These are phyloP conservation scores for Eutrema heterophyllum DNA, from an alignment of 345 rosid species.

Conservation along the genomic window DNA sequence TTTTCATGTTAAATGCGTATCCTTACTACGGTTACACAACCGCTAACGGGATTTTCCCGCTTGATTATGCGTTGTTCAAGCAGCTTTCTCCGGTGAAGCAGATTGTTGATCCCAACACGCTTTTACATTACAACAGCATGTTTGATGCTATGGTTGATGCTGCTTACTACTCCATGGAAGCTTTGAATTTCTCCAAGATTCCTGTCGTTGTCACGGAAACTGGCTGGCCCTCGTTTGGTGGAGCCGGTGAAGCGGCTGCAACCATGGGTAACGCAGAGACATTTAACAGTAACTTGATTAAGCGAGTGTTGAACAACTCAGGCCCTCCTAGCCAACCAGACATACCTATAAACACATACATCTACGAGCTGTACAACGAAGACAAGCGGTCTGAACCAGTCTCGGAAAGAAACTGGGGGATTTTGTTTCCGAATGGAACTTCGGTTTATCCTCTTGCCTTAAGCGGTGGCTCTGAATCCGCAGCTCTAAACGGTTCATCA, in stretches of 20 bases:
- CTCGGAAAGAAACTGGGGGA: conserved; percentile 87
- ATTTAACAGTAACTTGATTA: conserved; percentile 67
- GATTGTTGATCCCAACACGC: conserved; percentile 97
- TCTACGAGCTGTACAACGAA: conserved; percentile 89
- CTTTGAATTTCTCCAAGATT: conserved; percentile 60
- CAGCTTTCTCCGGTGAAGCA: conserved; percentile 75
- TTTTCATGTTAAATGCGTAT: conserved; percentile 89
- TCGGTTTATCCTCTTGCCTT: conserved; percentile 64
- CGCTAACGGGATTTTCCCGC: conserved; percentile 79
- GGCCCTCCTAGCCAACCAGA: conserved; percentile 87
- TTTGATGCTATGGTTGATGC: conserved; percentile 99
- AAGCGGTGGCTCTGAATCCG: conserved; percentile 25
- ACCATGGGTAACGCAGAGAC: conserved; percentile 65
- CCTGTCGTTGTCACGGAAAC: conserved; percentile 83
- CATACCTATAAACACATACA: conserved; percentile 64
- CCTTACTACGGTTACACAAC: conserved; percentile 87
- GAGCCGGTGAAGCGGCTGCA: conserved; percentile 73
- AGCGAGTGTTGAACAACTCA: conserved; percentile 64
- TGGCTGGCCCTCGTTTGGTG: conserved; percentile 98
- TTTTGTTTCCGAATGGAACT: conserved; percentile 68
- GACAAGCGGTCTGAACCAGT: conserved; percentile 72
- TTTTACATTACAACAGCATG: conserved; percentile 84
- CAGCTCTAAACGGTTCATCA: conserved; percentile 42
- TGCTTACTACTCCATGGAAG: conserved; percentile 79
- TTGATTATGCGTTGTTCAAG: conserved; percentile 81